Base-by-base conservation (phyloP, 2,329 filamentous ascomycete genomes). In the Xylaria sp. region DNA sequence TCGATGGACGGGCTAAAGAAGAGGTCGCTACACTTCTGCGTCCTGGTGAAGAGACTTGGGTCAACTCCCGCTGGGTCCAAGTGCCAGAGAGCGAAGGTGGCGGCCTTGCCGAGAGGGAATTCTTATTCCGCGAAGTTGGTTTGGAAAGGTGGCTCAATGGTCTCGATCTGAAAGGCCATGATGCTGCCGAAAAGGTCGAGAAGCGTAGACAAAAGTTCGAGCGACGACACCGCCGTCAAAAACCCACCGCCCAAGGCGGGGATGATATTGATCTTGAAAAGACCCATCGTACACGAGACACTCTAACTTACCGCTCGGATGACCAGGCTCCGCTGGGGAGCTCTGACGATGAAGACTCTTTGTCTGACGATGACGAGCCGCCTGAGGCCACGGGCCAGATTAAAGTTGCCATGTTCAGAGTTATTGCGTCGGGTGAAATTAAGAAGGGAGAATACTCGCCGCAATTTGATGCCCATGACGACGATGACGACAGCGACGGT, bases 361-460 rank as follows among this genome's bases (percentile, higher is more conserved):
- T 86, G 4, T 91, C 87, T 15, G 78, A 80, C 51, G 86, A 92
- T 70, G 93, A 97, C 76, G 92, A 94, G 70, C 92, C 92, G 1
- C 93, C 94, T 12, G 95, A 98, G 81, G 92, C 95, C 11, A 91
- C 95, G 4, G 95, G 95, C 9, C 95, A 99, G 79, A 99, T 99
- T 81, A 98, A 98, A 79, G 93, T 99, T 17, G 93, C 94, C 66
- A 88, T 99, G 80, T 98, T 97, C 78, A 89, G 95, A 28, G 95
- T 99, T 8, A 83, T 98, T 47, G 95, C 95, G 1, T 97, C 93
- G 6, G 95, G 95, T 14, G 95, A 98, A 77, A 96, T 99, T 74
- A 98, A 97, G 80, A 92, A 94, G 74, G 95, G 95, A 66, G 95
- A 99, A 78, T 99, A 98, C 77, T 97, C 94, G 1, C 95, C 95